Percentiles rank a stretch among this genome's conserved stretches.
phyloP scores from a whole-genome alignment of 2,329 filamentous ascomycete genomes.

The Lasiodiplodia gonubiensis region DNA sequence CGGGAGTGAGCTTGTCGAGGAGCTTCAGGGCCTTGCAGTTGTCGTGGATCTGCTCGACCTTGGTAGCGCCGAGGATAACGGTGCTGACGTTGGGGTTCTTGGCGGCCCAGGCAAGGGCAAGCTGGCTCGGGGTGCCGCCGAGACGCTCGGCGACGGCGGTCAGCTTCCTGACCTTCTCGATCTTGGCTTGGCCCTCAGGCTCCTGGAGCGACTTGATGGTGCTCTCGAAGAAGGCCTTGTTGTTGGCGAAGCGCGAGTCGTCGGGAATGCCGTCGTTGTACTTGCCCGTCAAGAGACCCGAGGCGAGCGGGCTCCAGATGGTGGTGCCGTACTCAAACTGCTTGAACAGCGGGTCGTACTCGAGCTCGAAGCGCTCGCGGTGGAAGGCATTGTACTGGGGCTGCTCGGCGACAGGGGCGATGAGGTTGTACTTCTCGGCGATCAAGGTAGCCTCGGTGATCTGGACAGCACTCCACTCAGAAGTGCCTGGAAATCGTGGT shows the following conservation, averaged over 20 bases:
- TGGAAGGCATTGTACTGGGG: conserved; percentile 68
- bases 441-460: conserved; percentile 66
- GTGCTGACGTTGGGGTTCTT: conserved; percentile 65
- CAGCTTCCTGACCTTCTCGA: conserved; percentile 63
- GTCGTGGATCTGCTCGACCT: conserved; percentile 56
- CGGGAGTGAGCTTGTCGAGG: conserved; percentile 46
- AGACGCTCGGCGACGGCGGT: conserved; percentile 58
- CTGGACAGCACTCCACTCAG: conserved; percentile 64
- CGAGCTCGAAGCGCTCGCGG: conserved; percentile 65
- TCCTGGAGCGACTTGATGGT: conserved; percentile 59
- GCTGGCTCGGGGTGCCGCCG: conserved; percentile 55
- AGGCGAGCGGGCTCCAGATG: conserved; percentile 62
- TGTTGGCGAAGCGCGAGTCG: conserved; percentile 65
- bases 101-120: conserved; percentile 65
- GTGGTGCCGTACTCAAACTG: conserved; percentile 64
- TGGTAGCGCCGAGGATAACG: conserved; percentile 62
- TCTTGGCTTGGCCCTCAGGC: conserved; percentile 58
- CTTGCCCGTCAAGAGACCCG: conserved; percentile 66
- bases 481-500: conserved; percentile 46
- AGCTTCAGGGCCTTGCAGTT: conserved; percentile 55
- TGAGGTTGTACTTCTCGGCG: conserved; percentile 66
- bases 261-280: conserved; percentile 68
- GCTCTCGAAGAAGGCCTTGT: conserved; percentile 63
- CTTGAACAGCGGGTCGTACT: conserved; percentile 63
- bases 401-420: conserved; percentile 61